Base-by-base conservation (phyloP, 371 early-diverging fungal genomes). In the Actinomortierella wolfii region DNA sequence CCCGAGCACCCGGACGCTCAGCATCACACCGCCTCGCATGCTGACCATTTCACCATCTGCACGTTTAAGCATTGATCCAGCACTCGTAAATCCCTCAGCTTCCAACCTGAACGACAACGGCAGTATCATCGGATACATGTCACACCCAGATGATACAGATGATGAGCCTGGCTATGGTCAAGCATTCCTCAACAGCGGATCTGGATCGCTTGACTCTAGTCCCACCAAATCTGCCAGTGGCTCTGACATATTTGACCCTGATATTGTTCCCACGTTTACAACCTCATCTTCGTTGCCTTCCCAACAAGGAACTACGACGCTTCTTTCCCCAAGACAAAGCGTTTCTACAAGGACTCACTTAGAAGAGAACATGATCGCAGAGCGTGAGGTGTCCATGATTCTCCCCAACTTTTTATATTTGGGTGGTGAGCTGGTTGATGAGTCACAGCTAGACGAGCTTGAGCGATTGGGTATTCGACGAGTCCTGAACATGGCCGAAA, bases 401-500 rank as follows among this genome's bases (percentile, higher is more conserved):
- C 77, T 87, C 3, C 84, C 84, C 8, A 78, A 82, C 1, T 86
- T 87, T 54, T 54, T 87, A 24, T 87, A 64, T 61, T 79, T 87
- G 3, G 88, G 88, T 5, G 86, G 86, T 3, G 88, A 87, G 59
- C 79, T 87, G 26, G 78, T 83, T 2, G 84, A 82, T 1, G 53
- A 61, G 2, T 81, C 81, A 15, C 85, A 87, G 54, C 76, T 86
- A 13, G 53, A 59, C 17, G 78, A 81, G 59, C 58, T 87, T 21
- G 68, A 83, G 40, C 49, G 49, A 23, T 76, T 82, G 15, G 71
- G 75, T 1, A 79, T 87, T 51, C 71, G 70, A 29, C 70, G 88
- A 6, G 81, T 87, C 9, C 69, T 87, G 11, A 87, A 87, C 60
- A 83, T 87, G 86, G 88, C 88, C 0, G 82, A 80, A 59, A 86